phyloP scores from a whole-genome alignment of 805 yeast species.

The Millerago galiae region DNA sequence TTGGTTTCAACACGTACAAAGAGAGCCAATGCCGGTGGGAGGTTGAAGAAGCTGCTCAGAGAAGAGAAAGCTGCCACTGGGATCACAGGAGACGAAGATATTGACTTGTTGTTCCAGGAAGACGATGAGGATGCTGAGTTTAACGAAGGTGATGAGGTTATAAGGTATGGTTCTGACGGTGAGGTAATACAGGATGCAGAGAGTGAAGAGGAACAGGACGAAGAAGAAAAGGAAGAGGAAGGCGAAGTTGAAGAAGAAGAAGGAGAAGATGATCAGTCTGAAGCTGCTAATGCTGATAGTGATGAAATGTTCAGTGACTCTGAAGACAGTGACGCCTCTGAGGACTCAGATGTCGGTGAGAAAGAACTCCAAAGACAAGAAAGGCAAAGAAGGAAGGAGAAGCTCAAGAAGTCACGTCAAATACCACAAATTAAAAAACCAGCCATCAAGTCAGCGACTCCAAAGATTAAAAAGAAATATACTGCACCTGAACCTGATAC shows the following conservation, averaged over 20 bases:
- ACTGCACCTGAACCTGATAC: constrained; percentile 43
- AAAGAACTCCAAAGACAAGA: constrained; percentile 47
- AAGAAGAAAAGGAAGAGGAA: constrained; percentile 2
- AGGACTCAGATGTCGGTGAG: constrained; percentile 63
- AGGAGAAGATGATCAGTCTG: constrained; percentile 13
- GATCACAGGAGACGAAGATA: constrained; percentile 73
- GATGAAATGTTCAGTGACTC: constrained; percentile 11
- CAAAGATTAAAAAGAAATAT: constrained; percentile 25
- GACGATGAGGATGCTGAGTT: constrained; percentile 52
- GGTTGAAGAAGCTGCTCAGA: constrained; percentile 65
- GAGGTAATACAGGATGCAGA: constrained; percentile 20
- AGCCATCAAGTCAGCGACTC: constrained; percentile 11
- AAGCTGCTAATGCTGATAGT: constrained; percentile 4
- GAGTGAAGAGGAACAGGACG: constrained; percentile 24
- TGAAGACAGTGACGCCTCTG: not conserved
- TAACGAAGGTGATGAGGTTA: constrained; percentile 20
- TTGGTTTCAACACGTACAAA: constrained; percentile 70
- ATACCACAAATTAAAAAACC: constrained; percentile 30
- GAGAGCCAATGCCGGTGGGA: constrained; percentile 86
- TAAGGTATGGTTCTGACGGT: constrained; percentile 18
- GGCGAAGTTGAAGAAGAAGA: constrained; percentile 19
- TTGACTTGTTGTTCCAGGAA: constrained; percentile 62
- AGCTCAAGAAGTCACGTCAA: constrained; percentile 21
- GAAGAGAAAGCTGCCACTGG: constrained; percentile 46
- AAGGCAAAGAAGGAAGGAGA: constrained; percentile 27